Evolutionary conservation across 2,329 filamentous ascomycete species (phyloP).

Genomic region (Ophiocordyceps robertsii): DNA sequence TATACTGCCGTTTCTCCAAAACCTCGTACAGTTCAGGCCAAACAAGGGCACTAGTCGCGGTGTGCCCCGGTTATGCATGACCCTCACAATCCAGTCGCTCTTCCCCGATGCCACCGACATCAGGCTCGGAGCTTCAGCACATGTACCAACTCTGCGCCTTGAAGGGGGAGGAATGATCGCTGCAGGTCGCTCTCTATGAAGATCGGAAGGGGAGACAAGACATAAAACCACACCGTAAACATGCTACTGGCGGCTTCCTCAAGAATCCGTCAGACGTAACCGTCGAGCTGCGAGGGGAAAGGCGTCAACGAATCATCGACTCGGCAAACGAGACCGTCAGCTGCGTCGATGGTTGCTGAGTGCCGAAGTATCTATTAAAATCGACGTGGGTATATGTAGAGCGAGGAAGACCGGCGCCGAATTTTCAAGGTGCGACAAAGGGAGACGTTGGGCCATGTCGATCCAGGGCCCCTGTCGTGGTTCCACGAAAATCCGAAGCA

Average conservation of each 20-base stretch:
- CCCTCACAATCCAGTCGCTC: neutral
- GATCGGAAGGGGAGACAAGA: neutral
- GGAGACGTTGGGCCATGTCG: neutral
- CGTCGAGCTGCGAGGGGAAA: too few species aligned
- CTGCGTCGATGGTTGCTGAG: neutral
- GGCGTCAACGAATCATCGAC: too few species aligned
- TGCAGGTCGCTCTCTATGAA: neutral
- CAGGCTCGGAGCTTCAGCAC: neutral
- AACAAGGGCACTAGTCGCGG: neutral
- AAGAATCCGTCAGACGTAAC: too few species aligned
- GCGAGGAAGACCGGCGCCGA: neutral
- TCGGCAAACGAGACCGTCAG: neutral
- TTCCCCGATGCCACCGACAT: neutral
- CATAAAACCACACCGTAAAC: neutral
- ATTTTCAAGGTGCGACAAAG: neutral
- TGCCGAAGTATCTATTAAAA: neutral
- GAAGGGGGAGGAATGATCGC: neutral
- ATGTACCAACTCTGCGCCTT: neutral
- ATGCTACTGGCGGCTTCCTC: too few species aligned
- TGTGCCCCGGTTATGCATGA: neutral
- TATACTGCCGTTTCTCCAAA: slow-evolving; percentile 3
- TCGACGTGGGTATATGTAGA: neutral
- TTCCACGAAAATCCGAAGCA: neutral
- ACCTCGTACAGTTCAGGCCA: slow-evolving; percentile 4
- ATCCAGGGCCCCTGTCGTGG: neutral